A percentile compares a stretch with the other conserved stretches of the same genome.
These are phyloP conservation scores for Kazachstania psychrophila DNA, from an alignment of 805 yeast species.

Conservation along the genomic window DNA sequence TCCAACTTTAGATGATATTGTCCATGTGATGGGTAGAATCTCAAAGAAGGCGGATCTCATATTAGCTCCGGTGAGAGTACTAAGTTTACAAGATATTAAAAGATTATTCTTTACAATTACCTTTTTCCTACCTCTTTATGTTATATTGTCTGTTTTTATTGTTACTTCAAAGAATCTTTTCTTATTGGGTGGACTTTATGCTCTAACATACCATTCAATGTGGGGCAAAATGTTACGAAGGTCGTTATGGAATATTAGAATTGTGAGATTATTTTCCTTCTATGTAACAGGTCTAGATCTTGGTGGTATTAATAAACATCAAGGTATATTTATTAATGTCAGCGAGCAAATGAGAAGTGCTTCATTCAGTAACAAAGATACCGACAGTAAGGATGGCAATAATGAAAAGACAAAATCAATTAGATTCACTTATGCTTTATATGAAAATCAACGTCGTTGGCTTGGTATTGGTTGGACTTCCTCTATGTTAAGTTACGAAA, in stretches of 20 bases:
- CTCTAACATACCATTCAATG: slow-evolving; percentile 74
- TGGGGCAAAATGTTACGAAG: slow-evolving; percentile 72
- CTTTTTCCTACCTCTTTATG: slow-evolving; percentile 76
- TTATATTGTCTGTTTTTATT: slow-evolving; percentile 55
- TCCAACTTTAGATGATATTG: slow-evolving; percentile 82
- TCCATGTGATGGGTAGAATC: slow-evolving; percentile 65
- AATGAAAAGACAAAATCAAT: slow-evolving; percentile 38
- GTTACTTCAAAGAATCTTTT: slow-evolving; percentile 61
- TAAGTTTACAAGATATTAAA: slow-evolving; percentile 70
- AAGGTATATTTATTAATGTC: slow-evolving; percentile 37
- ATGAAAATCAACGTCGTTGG: slow-evolving; percentile 96
- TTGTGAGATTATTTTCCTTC: slow-evolving; percentile 60
- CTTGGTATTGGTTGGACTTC: slow-evolving; percentile 97
- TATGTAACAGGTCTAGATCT: slow-evolving; percentile 83
- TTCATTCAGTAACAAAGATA: slow-evolving; percentile 7
- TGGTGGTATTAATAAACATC: slow-evolving; percentile 35
- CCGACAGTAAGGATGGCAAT: slow-evolving; percentile 20
- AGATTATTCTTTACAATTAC: slow-evolving; percentile 75
- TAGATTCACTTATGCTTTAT: slow-evolving; percentile 81
- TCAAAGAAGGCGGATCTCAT: slow-evolving; percentile 68
- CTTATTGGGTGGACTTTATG: slow-evolving; percentile 45
- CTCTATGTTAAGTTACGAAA: slow-evolving; percentile 79
- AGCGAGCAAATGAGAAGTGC: slow-evolving; percentile 30
- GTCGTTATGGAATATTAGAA: slow-evolving; percentile 68
- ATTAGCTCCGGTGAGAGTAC: slow-evolving; percentile 63